Evolutionary conservation across 2,329 filamentous ascomycete species (phyloP), one percentile per base, ranked within the genome.

Genomic region (Fonsecaea monophora): DNA sequence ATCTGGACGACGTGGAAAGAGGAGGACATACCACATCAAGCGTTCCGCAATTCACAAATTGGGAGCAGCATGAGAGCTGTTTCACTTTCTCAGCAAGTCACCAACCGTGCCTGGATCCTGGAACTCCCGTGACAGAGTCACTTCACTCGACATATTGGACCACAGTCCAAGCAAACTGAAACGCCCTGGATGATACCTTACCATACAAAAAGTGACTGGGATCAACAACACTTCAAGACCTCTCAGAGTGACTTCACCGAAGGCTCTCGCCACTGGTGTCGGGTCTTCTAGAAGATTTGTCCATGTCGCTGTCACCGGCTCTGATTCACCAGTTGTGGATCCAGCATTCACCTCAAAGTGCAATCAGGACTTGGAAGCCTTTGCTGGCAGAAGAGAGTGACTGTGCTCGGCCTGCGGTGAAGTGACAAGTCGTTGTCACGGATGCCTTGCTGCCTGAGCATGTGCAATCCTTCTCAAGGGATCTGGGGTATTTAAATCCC

Each of bases 1-100:
- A 30, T 50, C 40, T 63, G 64, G 64, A 66, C 54, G 40, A 66
- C 42, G 60, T 63, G 54, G 60, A 62, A 66, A 60, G 64, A 63
- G 60, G 64, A 60, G 34, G 54, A 63, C 62, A 18, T 6, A 48
- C 55, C 30, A 60, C 15, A 60, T 25, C 10, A 32, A 25, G 25
- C 21, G 8, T 18, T 25, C n/a, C 12, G 25, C 30, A 32, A 45
- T 34, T 18, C 32, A 34, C 10, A 32, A 10, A 32, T 40, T 13
- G n/a, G 15, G 18, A 8, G n/a, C 30, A 13, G 35, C 9, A 2
- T 55, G 15, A 37, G 32, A 55, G 35, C 18, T n/a, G 30, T 10
- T 13, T 32, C 21, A n/a, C 15, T n/a, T 45, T 45, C 40, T 32
- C 21, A 54, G 12, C 50, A 30, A 34, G 21, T 25, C 45, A 50